Base-by-base conservation (phyloP, 345 rosid genomes). In the Abelmoschus esculentus region DNA sequence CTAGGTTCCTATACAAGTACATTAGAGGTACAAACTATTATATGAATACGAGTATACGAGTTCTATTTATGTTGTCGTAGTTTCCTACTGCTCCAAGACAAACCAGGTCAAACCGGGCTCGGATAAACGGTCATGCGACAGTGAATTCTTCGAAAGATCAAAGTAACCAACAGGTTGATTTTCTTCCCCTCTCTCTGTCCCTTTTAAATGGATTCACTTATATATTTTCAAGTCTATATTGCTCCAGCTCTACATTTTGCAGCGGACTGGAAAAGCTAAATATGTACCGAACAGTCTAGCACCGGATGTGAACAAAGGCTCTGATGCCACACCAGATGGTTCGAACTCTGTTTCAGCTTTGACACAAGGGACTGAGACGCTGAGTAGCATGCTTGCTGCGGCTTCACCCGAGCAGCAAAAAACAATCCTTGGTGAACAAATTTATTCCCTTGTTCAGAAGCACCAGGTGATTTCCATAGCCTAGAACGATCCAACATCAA, bases 371-470 rank as follows among this genome's bases (percentile, higher is more conserved):
- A 74, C 72, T 1, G 87, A 81, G 71, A 80, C 75, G 76, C 77
- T 82, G 74, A 83, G 90, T 67, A 83, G 77, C 79, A 80, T 81
- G 88, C 89, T 86, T 26, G 78, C 86, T 34, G 83, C 87, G 28
- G 86, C 88, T 47, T 66, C 86, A 46, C 82, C 78, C 4, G 89
- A 80, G 72, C 78, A 71, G 69, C 90, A 84, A 73, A 91, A 89
- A 61, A 88, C 84, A 78, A 80, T 81, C 42, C 79, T 89, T 0
- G 96, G 92, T 47, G 91, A 87, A 79, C 66, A 58, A 3, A 81
- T 91, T 29, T 87, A 84, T 73, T 87, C 96, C 38, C 86, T 85
- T 18, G 84, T 91, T 3, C 82, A 81, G 76, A 80, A 86, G 70
- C 82, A 76, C 52, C 78, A 89, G 88, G 96, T 89, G 77, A 61